phyloP scores from a whole-genome alignment of 164 flowering plant genomes.

The Liquidambar formosana region DNA sequence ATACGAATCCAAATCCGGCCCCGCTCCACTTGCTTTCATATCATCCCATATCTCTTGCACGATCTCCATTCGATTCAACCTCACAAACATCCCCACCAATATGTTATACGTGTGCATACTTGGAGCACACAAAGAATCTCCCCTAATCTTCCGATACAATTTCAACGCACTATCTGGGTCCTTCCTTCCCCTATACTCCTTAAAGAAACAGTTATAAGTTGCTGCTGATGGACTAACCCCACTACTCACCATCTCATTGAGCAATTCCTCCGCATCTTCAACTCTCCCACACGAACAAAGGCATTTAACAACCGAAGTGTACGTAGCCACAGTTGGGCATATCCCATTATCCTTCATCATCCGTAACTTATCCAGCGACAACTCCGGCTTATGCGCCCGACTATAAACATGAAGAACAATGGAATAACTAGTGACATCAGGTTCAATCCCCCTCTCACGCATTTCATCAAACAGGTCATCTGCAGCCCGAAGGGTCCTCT shows the following conservation, averaged over 20 bases:
- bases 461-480: conserved; percentile 85
- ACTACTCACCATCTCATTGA: conserved; percentile 63
- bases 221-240: conserved; percentile 73
- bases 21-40: conserved; percentile 55
- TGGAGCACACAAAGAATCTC: conserved; percentile 39
- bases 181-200: conserved; percentile 83
- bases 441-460: conserved; percentile 77
- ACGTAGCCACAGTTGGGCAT: conserved; percentile 66
- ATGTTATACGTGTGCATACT: conserved; percentile 71
- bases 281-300: conserved; percentile 86
- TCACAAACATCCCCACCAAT: conserved; percentile 64
- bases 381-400: conserved; percentile 80
- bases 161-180: conserved; percentile 70
- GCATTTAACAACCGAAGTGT: conserved; percentile 86
- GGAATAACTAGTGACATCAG: conserved; percentile 88
- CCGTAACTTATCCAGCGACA: conserved; percentile 63
- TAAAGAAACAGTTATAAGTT: conserved; percentile 90
- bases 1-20: conserved; percentile 93
- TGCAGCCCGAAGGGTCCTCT: conserved; percentile 57
- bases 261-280: conserved; percentile 72
- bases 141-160: conserved; percentile 76
- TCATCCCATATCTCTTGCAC: conserved; percentile 80
- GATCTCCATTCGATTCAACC: conserved; percentile 48
- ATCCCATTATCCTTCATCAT: conserved; percentile 78
- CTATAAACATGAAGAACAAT: conserved; percentile 90